Evolutionary conservation across 768 basidiomycete species (phyloP).

Genomic region (Mycena chlorophos): DNA sequence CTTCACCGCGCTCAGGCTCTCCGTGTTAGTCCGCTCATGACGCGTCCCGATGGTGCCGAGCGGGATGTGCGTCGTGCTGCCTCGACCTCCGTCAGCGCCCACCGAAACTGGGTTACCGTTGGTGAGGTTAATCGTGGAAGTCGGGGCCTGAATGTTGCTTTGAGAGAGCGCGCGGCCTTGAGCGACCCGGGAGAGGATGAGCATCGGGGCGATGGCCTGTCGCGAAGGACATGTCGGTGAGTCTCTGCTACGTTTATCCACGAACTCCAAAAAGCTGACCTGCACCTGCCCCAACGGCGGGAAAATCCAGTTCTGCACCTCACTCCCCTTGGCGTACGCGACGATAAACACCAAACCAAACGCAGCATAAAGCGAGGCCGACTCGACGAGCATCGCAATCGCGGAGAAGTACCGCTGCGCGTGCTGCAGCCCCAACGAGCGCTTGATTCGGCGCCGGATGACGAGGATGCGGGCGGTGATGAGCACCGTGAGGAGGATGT

Average conservation of each 20-base stretch:
- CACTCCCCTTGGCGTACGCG: conserved; percentile 30
- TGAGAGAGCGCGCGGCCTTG: neutral
- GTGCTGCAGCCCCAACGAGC: conserved; percentile 25
- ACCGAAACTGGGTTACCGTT: no score
- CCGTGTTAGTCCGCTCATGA: no score
- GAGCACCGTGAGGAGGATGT: conserved; percentile 37
- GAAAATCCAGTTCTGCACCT: conserved; percentile 30
- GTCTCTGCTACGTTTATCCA: no score
- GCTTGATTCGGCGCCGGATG: conserved; percentile 25
- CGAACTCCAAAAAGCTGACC: no score
- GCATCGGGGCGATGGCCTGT: neutral
- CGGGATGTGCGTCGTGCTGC: neutral
- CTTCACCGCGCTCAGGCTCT: no score
- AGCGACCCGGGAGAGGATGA: neutral
- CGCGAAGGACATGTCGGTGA: neutral
- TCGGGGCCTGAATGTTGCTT: neutral
- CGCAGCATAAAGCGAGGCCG: conserved; percentile 37
- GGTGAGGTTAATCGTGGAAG: neutral
- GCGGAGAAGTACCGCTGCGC: conserved; percentile 34
- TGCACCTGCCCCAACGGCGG: conserved; percentile 25
- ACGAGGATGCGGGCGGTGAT: conserved; percentile 39
- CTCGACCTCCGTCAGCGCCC: no score
- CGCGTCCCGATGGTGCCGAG: neutral
- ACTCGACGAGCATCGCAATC: conserved; percentile 38
- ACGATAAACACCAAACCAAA: conserved; percentile 35